Conservation (phyloP, 345 rosid genomes). For the Pugionium cornutum region DNA sequence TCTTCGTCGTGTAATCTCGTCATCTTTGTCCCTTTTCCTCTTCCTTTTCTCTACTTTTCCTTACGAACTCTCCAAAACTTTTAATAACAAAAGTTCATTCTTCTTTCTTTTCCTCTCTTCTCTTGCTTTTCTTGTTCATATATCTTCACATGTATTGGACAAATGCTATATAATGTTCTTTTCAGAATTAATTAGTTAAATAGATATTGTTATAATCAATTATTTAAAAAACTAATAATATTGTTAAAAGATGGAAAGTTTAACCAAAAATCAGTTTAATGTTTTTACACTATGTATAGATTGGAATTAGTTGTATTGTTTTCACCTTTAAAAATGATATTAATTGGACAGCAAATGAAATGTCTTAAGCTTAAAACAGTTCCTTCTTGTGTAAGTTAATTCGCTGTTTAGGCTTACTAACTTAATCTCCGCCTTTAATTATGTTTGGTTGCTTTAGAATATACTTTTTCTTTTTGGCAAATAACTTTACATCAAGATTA, state of each 20-base stretch:
- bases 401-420: slow-evolving; percentile 21
- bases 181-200: no score
- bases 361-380: slow-evolving; percentile 18
- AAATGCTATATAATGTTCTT: no score
- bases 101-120: slow-evolving; percentile 11
- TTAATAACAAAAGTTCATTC: slow-evolving; percentile 20
- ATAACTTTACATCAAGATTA: no score
- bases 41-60: slow-evolving; percentile 16
- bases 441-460: slow-evolving; percentile 30
- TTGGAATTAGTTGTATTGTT: no score
- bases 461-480: slow-evolving; percentile 15
- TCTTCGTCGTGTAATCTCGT: slow-evolving; percentile 36
- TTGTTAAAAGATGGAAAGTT: no score
- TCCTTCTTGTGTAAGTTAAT: slow-evolving; percentile 36
- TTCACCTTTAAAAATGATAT: no score
- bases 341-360: no score
- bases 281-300: no score
- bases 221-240: no score
- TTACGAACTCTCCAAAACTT: slow-evolving; percentile 10
- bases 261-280: no score
- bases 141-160: no score
- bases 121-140: neutral
- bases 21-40: slow-evolving; percentile 27
- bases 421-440: slow-evolving; percentile 29
- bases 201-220: no score